Conservation (phyloP, 192 early-diverging fungal species). For the Haplosporangium gracile region DNA sequence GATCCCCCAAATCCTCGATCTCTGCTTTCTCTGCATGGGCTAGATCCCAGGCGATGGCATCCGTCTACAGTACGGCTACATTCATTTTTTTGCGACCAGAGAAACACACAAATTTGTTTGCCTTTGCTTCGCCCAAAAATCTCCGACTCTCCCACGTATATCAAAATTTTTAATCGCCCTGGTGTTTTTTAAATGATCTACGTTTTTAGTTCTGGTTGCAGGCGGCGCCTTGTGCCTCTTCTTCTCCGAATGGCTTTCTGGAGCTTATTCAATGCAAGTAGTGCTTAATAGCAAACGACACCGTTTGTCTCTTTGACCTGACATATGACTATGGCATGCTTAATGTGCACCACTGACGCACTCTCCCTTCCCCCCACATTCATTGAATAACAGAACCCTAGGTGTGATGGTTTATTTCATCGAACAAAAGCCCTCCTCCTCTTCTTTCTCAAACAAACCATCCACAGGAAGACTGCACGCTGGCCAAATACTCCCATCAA, state of each 20-base stretch:
- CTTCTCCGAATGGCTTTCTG: constrained; percentile 18
- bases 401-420: constrained; percentile 14
- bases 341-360: no score
- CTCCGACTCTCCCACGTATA: not conserved
- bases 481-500: not conserved
- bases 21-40: constrained; percentile 42
- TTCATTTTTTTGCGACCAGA: no score
- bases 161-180: not conserved
- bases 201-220: constrained; percentile 7
- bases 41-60: constrained; percentile 35
- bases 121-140: constrained; percentile 33
- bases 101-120: not conserved
- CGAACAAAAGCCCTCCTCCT: constrained; percentile 1
- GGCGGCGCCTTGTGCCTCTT: constrained; percentile 28
- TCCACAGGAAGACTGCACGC: not conserved
- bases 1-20: constrained; percentile 12
- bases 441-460: not conserved
- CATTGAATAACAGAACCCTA: constrained; percentile 3
- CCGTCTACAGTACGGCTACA: constrained; percentile 22
- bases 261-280: constrained; percentile 37
- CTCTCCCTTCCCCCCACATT: not conserved
- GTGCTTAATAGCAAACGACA: not conserved
- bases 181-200: not conserved
- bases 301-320: not conserved
- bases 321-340: no score